Conservation (phyloP, 192 early-diverging fungal species). For the Linnemannia zychae region DNA sequence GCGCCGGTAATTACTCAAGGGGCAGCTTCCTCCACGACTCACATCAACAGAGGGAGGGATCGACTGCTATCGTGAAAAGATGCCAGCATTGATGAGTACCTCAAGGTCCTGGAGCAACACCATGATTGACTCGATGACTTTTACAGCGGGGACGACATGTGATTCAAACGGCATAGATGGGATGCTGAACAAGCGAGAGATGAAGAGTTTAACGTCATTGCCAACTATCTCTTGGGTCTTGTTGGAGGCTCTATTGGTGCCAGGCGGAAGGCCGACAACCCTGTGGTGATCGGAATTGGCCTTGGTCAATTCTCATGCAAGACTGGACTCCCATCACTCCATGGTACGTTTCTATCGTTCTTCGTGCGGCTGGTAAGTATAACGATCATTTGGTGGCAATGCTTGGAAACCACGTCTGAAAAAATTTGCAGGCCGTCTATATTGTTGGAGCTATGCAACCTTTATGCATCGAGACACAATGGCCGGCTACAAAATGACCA, state of each 20-base stretch:
- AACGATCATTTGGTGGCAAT: no score
- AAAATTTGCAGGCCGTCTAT: neutral
- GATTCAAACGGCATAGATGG: constrained; percentile 13
- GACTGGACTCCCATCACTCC: neutral
- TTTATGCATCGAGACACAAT: neutral
- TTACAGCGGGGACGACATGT: constrained; percentile 8
- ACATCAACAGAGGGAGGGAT: no score
- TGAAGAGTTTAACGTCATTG: neutral
- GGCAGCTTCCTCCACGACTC: no score
- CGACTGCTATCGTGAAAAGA: no score
- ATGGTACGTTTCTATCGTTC: constrained; percentile 3
- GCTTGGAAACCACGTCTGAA: neutral
- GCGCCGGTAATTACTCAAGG: no score
- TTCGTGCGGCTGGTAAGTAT: neutral
- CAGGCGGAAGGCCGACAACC: neutral
- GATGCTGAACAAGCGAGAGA: neutral
- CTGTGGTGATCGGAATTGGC: constrained; percentile 2
- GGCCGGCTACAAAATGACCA: constrained; percentile 5
- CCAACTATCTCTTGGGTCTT: neutral
- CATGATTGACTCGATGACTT: neutral
- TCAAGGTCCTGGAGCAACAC: neutral
- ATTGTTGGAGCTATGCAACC: neutral
- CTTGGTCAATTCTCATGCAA: constrained; percentile 1
- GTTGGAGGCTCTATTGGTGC: constrained; percentile 2
- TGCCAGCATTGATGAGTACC: neutral